Conservation (phyloP, 169 alveolate species). For the Cryptosporidium tyzzeri region DNA sequence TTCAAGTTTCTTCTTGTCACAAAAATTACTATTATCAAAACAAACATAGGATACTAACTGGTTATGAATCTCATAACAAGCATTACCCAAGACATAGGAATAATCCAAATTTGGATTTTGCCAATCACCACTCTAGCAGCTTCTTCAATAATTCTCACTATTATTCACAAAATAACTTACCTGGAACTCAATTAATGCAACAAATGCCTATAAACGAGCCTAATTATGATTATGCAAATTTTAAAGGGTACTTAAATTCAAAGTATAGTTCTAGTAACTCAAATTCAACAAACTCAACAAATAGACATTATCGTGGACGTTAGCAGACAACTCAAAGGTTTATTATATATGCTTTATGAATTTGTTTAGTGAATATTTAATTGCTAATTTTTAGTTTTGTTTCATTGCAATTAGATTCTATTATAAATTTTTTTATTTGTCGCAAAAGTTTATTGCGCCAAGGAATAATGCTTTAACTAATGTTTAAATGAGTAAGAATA, state of each 20-base stretch:
- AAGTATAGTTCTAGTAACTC: conserved; percentile 1
- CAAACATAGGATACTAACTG: background rate
- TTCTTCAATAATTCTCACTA: conserved; percentile 16
- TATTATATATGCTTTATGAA: background rate
- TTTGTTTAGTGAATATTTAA: background rate
- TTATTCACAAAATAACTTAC: background rate
- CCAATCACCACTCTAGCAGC: background rate
- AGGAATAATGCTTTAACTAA: background rate
- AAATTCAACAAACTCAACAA: background rate
- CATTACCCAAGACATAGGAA: conserved; percentile 12
- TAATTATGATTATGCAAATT: background rate
- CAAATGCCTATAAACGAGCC: background rate
- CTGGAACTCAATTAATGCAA: background rate
- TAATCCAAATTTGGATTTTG: background rate
- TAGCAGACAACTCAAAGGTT: background rate
- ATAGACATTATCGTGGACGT: conserved; percentile 26
- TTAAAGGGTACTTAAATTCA: conserved; percentile 10
- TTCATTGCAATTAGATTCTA: background rate
- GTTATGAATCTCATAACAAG: conserved; percentile 20
- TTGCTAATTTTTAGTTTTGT: background rate
- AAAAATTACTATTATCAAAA: conserved; percentile 13
- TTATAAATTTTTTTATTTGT: background rate
- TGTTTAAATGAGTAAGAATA: background rate
- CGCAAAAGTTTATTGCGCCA: conserved; percentile 11
- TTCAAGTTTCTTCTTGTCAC: background rate